phyloP scores from a whole-genome alignment of 208 protist genomes.

The Naegleria fowleri region DNA sequence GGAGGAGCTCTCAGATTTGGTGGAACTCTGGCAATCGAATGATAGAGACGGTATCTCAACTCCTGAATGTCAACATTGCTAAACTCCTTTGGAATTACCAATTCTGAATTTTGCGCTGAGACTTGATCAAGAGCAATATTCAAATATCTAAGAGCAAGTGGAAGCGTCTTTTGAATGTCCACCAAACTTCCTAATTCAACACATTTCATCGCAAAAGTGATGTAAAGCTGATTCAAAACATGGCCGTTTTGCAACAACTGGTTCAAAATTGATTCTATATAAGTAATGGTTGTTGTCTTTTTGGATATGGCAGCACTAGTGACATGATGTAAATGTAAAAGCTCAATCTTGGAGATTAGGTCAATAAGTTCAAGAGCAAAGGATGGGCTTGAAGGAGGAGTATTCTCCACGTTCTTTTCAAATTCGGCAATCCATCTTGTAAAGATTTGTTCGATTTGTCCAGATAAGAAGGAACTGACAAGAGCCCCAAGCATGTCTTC shows the following conservation, averaged over 20 bases:
- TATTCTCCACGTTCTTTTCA: neutral
- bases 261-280: neutral
- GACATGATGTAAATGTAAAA: neutral
- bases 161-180: neutral
- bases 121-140: neutral
- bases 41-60: neutral
- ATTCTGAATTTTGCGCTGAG: neutral
- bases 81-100: neutral
- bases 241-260: neutral
- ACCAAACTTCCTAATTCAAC: neutral
- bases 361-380: neutral
- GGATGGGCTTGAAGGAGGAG: neutral
- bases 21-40: neutral
- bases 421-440: neutral
- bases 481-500: neutral
- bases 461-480: neutral
- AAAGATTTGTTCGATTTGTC: neutral
- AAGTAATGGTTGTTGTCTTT: neutral
- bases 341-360: neutral
- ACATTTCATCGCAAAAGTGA: neutral
- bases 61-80: neutral
- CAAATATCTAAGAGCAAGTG: slow-evolving; percentile 8
- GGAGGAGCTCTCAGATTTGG: neutral
- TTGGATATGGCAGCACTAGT: neutral
- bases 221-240: neutral